Conservation (phyloP, 106 monocot species). For the Alisma plantagoaquatica region DNA sequence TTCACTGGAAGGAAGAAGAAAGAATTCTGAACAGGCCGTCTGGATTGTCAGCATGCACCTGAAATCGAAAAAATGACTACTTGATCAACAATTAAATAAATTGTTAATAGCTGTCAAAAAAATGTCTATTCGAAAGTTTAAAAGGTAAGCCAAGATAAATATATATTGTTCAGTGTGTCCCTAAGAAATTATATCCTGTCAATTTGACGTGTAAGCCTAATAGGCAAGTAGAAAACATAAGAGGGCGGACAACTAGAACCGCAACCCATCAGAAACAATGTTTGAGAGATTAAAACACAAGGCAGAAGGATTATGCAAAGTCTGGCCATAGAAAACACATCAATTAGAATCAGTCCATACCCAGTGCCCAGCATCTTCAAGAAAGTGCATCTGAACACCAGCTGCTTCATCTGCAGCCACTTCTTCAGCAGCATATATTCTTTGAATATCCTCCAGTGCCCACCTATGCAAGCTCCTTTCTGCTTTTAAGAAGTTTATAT, state of each 20-base stretch:
- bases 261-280: background rate
- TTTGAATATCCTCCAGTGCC: conserved; percentile 74
- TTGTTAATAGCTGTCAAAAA: too few relatives aligned
- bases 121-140: too few relatives aligned
- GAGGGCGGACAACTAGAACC: background rate
- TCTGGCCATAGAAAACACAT: background rate
- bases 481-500: conserved; percentile 80
- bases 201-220: background rate
- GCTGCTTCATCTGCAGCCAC: conserved; percentile 65
- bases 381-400: conserved; percentile 71
- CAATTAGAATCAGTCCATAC: conserved; percentile 16
- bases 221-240: background rate
- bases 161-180: too few relatives aligned
- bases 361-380: conserved; percentile 89
- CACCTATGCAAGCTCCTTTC: too few relatives aligned
- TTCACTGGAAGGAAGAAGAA: conserved; percentile 22
- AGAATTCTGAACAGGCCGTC: conserved; percentile 35
- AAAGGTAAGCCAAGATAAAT: too few relatives aligned
- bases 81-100: too few relatives aligned
- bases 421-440: conserved; percentile 78
- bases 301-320: background rate
- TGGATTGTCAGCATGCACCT: conserved; percentile 45
- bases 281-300: background rate
- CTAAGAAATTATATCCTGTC: too few relatives aligned
- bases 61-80: too few relatives aligned